Evolutionary conservation across 441 rosid genomes (phyloP).

Genomic region (Adansonia gregorii): DNA sequence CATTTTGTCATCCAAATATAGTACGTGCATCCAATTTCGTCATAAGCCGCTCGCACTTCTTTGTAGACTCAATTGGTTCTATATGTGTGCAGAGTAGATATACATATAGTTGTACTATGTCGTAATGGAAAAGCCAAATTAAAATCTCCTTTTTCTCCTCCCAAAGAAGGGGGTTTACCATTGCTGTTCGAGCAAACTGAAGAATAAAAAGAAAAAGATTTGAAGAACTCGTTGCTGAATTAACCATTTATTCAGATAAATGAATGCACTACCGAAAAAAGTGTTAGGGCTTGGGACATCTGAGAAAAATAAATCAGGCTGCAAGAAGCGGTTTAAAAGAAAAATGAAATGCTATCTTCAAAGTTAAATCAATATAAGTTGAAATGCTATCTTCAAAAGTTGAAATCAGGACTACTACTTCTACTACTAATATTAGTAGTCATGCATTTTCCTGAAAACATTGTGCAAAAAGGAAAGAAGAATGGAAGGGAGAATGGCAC

Average conservation of each 20-base stretch:
- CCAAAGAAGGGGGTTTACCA: neutral
- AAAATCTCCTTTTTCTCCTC: too few species aligned
- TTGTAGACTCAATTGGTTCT: too few species aligned
- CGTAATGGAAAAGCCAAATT: too few species aligned
- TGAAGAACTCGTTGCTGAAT: neutral
- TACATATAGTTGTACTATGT: too few species aligned
- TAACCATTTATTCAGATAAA: neutral
- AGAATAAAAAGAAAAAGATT: neutral
- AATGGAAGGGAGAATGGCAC: neutral
- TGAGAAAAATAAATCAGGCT: neutral
- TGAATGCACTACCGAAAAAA: conserved; percentile 4
- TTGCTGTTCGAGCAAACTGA: neutral
- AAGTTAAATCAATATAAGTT: too few species aligned
- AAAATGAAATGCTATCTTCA: too few species aligned
- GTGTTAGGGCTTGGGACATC: conserved; percentile 5
- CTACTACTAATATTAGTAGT: neutral
- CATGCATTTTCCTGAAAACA: conserved; percentile 25
- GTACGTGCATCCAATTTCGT: too few species aligned
- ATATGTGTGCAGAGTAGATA: too few species aligned
- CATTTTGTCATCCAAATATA: too few species aligned
- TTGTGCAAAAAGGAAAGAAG: conserved; percentile 19
- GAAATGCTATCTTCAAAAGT: too few species aligned
- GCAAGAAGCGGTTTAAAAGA: neutral
- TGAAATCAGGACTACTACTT: too few species aligned
- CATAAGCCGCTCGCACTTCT: too few species aligned